Evolutionary conservation across 805 yeast species (phyloP).

Genomic region (Candida krabiensis): DNA sequence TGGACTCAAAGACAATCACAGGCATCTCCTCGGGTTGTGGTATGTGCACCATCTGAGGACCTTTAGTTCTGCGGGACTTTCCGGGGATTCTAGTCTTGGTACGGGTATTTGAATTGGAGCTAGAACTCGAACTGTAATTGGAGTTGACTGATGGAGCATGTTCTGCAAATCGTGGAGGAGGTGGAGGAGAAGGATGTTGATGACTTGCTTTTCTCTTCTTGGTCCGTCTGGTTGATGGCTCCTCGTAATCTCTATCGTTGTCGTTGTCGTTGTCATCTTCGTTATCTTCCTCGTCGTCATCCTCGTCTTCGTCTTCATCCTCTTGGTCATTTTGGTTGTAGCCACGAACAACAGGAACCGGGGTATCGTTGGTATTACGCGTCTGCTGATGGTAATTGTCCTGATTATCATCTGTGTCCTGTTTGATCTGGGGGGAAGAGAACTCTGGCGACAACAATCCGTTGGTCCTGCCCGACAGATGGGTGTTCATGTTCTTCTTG

Average conservation of each 20-base stretch:
- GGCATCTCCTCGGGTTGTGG: conserved; percentile 44
- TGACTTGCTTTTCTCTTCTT: conserved; percentile 15
- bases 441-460: conserved; percentile 40
- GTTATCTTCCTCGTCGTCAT: conserved; percentile 17
- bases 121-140: no score
- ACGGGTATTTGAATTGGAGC: conserved; percentile 1
- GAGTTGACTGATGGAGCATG: no score
- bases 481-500: conserved; percentile 8
- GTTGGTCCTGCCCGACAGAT: conserved; percentile 11
- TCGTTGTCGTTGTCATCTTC: conserved; percentile 7
- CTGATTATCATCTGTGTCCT: conserved; percentile 10
- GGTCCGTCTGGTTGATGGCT: conserved; percentile 9
- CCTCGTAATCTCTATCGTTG: conserved; percentile 15
- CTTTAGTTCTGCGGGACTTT: conserved; percentile 23
- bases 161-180: conserved; percentile 21
- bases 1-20: conserved; percentile 47
- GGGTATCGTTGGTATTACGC: conserved; percentile 8
- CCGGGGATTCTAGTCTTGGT: conserved; percentile 5
- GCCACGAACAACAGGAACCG: neutral
- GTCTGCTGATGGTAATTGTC: no score
- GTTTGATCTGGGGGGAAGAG: conserved; percentile 46
- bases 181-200: conserved; percentile 19
- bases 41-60: conserved; percentile 30
- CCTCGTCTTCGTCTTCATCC: conserved; percentile 6
- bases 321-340: neutral